These are phyloP conservation scores for Colletotrichum sp. DNA, from an alignment of 2,329 filamentous ascomycete genomes.

Conservation along the genomic window DNA sequence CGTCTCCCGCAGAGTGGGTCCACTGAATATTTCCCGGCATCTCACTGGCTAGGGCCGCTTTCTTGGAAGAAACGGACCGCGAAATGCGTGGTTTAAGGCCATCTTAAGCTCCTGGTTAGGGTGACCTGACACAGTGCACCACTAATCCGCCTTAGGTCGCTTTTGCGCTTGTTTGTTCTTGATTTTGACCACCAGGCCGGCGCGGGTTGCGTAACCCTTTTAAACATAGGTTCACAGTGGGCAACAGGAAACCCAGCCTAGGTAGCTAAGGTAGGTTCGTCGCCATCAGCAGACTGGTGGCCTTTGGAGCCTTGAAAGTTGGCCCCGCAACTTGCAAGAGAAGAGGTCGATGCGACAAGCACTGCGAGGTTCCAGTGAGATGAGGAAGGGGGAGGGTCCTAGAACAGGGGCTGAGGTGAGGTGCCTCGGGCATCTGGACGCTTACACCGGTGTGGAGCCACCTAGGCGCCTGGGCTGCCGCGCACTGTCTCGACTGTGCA, in stretches of 20 bases:
- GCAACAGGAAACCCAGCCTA: not conserved
- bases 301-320: not conserved
- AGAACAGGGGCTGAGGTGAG: not conserved
- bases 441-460: slow-evolving; percentile 10
- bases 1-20: not conserved
- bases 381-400: not conserved
- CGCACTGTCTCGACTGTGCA: not conserved
- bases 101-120: not conserved
- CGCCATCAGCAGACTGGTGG: not conserved
- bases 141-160: not conserved
- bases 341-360: not conserved
- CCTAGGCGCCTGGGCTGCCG: not conserved
- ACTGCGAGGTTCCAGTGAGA: not conserved
- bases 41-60: not conserved
- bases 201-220: not conserved
- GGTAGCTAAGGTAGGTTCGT: not conserved
- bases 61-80: not conserved
- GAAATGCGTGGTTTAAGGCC: not conserved
- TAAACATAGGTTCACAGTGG: not conserved
- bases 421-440: not conserved
- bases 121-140: not conserved
- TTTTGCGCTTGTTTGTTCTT: not conserved
- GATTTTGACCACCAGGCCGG: not conserved
- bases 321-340: too few relatives aligned
- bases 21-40: not conserved